Percentiles rank a stretch among this genome's conserved stretches.
These are phyloP conservation scores for Sextonia rubra DNA, from an alignment of 164 flowering plant genomes.

Conservation along the genomic window DNA sequence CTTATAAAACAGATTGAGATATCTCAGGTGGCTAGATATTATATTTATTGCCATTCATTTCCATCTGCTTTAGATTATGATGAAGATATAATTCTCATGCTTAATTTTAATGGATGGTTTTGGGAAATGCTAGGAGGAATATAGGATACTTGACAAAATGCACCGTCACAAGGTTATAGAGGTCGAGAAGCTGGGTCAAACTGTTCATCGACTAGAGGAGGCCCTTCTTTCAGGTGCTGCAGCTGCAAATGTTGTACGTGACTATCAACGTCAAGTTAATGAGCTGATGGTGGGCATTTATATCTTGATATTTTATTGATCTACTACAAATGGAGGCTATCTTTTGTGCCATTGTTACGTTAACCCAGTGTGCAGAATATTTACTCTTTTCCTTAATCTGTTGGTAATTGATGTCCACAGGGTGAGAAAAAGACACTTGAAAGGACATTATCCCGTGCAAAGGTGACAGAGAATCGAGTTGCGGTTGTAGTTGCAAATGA, in stretches of 20 bases:
- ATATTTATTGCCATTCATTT: not conserved
- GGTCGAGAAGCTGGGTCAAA: constrained; percentile 13
- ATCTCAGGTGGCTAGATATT: constrained; percentile 9
- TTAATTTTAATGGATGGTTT: not conserved
- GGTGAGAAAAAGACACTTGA: constrained; percentile 21
- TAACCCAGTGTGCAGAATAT: not conserved
- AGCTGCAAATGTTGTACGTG: constrained; percentile 18
- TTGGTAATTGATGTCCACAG: not conserved
- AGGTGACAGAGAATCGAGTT: constrained; percentile 19
- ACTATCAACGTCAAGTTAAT: constrained; percentile 11
- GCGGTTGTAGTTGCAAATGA: constrained; percentile 24
- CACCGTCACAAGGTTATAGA: constrained; percentile 14
- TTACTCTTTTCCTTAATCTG: not conserved
- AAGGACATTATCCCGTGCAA: constrained; percentile 16
- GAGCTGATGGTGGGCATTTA: constrained; percentile 9
- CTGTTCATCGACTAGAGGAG: constrained; percentile 17
- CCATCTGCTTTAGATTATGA: not conserved
- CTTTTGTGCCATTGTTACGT: not conserved
- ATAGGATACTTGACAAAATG: constrained; percentile 13
- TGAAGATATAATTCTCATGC: too few relatives aligned
- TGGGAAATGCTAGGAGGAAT: constrained; percentile 13
- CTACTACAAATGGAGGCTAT: not conserved
- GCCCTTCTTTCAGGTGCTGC: constrained; percentile 24
- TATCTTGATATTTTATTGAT: not conserved
- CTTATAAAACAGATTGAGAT: constrained; percentile 26